phyloP scores from a whole-genome alignment of 176 grass and related monocot genomes.

The Rhynchospora breviuscula region DNA sequence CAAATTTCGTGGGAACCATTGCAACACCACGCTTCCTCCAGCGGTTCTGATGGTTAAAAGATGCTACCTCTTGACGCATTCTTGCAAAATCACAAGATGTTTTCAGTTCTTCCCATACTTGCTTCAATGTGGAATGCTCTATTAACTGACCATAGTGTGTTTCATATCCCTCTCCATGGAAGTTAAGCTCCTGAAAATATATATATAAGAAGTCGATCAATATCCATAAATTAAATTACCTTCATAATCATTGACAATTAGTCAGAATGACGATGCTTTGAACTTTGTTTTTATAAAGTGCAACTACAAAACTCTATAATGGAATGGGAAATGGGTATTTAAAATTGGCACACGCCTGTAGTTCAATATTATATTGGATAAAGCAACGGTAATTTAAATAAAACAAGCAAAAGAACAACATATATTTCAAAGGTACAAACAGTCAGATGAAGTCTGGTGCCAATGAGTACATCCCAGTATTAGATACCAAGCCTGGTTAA shows the following conservation, averaged over 20 bases:
- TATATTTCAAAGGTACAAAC: neutral
- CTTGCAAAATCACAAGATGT: slow-evolving; percentile 67
- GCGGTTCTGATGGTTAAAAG: slow-evolving; percentile 68
- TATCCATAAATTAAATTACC: neutral
- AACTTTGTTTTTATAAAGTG: neutral
- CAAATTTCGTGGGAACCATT: slow-evolving; percentile 92
- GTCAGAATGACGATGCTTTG: neutral
- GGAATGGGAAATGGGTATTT: neutral
- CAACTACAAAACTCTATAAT: neutral
- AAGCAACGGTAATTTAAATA: neutral
- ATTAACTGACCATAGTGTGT: slow-evolving; percentile 83
- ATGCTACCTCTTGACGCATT: slow-evolving; percentile 33
- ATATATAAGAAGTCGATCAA: neutral
- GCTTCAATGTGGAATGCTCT: slow-evolving; percentile 52
- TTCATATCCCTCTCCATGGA: slow-evolving; percentile 60
- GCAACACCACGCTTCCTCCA: slow-evolving; percentile 88
- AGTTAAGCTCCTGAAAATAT: slow-evolving; percentile 58
- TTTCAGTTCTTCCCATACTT: slow-evolving; percentile 87
- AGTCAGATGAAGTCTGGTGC: no score
- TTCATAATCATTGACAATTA: neutral
- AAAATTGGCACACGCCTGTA: neutral
- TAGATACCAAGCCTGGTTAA: neutral
- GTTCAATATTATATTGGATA: neutral
- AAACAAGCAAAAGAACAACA: neutral
- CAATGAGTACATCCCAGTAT: neutral